These are phyloP conservation scores for Arthrocladium fulminans DNA, from an alignment of 2,329 filamentous ascomycete genomes.

Conservation along the genomic window DNA sequence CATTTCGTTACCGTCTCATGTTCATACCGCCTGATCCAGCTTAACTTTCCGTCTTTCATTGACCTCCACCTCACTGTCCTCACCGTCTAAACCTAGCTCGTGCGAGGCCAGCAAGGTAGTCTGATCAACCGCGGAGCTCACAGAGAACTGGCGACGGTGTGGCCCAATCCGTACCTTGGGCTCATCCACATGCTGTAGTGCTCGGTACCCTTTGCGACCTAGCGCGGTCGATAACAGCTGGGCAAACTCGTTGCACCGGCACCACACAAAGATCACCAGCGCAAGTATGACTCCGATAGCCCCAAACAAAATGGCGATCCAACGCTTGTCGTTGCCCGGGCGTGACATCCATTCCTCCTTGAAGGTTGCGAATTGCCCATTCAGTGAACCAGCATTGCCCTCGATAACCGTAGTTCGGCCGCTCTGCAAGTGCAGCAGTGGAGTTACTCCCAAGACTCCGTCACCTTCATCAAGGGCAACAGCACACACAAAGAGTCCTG, in stretches of 20 bases:
- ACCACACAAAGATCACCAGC: not conserved
- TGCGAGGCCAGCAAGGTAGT: not conserved
- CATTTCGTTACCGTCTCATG: too few relatives aligned
- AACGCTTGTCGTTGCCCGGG: not conserved
- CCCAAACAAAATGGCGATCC: not conserved
- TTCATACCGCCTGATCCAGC: too few relatives aligned
- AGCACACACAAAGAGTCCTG: not conserved
- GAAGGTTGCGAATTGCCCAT: not conserved
- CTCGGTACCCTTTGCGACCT: not conserved
- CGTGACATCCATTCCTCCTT: not conserved
- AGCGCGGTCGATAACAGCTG: not conserved
- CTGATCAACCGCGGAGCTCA: not conserved
- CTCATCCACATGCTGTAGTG: not conserved
- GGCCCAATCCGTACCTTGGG: not conserved
- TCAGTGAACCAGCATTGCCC: not conserved
- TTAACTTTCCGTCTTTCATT: too few relatives aligned
- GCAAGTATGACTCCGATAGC: not conserved
- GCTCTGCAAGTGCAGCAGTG: not conserved
- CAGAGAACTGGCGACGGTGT: not conserved
- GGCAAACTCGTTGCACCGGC: not conserved
- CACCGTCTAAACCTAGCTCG: too few relatives aligned
- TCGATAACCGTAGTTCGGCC: not conserved
- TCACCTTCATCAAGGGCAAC: not conserved
- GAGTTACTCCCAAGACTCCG: not conserved
- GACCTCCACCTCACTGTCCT: too few relatives aligned